Conservation (phyloP, 495 filamentous ascomycete species). For the Aspergillus heteromorphus region DNA sequence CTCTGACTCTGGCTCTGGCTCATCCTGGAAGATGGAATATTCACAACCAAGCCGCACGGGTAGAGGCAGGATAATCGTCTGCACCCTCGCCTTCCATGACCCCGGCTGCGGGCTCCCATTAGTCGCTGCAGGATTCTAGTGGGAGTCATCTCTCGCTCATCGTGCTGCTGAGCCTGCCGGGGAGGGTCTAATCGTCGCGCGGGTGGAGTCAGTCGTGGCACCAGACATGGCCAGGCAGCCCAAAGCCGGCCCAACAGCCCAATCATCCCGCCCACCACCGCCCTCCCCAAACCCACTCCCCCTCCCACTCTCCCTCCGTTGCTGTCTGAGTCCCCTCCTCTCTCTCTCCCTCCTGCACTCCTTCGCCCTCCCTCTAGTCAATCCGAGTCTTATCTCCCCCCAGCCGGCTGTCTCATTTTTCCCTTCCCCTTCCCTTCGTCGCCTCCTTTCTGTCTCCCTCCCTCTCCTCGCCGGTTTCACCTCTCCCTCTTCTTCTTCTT, state of each 20-base stretch:
- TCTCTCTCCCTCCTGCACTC: not conserved
- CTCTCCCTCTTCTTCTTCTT: constrained; percentile 7
- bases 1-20: not conserved
- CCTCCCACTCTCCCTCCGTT: constrained; percentile 4
- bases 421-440: constrained; percentile 15
- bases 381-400: not conserved
- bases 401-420: not conserved
- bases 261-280: constrained; percentile 4
- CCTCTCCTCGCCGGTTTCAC: constrained; percentile 15
- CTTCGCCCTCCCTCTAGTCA: constrained; percentile 5
- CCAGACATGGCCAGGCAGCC: constrained; percentile 30
- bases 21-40: not conserved
- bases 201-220: constrained; percentile 41
- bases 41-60: constrained; percentile 9
- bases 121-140: constrained; percentile 20
- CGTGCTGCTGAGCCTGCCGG: constrained; percentile 9
- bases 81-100: not conserved
- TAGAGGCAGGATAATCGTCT: constrained; percentile 13
- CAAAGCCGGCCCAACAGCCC: constrained; percentile 42
- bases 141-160: constrained; percentile 2
- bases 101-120: constrained; percentile 30
- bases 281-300: constrained; percentile 7
- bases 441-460: constrained; percentile 12
- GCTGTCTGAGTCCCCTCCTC: constrained; percentile 7
- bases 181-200: constrained; percentile 10